Percentiles rank a stretch among this genome's conserved stretches.
These are phyloP conservation scores for Hypoxylon subgilvum DNA, from an alignment of 495 filamentous ascomycete genomes.

Conservation along the genomic window DNA sequence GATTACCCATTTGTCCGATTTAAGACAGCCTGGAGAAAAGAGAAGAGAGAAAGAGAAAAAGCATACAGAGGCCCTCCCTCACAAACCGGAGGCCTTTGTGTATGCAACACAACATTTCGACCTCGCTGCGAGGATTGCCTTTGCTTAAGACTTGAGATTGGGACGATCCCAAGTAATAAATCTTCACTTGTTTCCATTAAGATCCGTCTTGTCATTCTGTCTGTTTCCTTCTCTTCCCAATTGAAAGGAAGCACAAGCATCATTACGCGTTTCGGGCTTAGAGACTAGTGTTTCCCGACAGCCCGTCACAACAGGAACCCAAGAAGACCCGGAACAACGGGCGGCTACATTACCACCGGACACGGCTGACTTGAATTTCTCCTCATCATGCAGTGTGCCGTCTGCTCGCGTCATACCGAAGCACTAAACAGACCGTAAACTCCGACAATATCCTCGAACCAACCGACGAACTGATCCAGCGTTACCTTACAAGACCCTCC, in stretches of 20 bases:
- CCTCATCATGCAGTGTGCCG: conserved; percentile 43
- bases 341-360: conserved; percentile 40
- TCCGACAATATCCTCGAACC: conserved; percentile 18
- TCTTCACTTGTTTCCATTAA: conserved; percentile 2
- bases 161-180: conserved; percentile 9
- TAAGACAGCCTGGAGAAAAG: not conserved
- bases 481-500: conserved; percentile 14
- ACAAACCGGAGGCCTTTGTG: conserved; percentile 5
- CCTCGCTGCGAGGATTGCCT: not conserved
- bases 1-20: conserved; percentile 19
- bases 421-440: conserved; percentile 14
- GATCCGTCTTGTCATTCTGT: conserved; percentile 16
- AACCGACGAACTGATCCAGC: conserved; percentile 9
- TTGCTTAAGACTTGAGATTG: conserved; percentile 1
- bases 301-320: conserved; percentile 27
- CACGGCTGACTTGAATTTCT: conserved; percentile 41
- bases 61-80: not conserved
- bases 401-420: conserved; percentile 27
- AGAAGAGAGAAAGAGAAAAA: not conserved
- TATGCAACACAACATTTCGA: conserved; percentile 15
- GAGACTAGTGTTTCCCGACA: conserved; percentile 27
- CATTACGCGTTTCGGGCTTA: conserved; percentile 23
- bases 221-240: conserved; percentile 2
- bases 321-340: conserved; percentile 24
- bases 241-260: not conserved